Evolutionary conservation across 139 green algal genomes (phyloP).

Genomic region (Diplosphaera chodatii): DNA sequence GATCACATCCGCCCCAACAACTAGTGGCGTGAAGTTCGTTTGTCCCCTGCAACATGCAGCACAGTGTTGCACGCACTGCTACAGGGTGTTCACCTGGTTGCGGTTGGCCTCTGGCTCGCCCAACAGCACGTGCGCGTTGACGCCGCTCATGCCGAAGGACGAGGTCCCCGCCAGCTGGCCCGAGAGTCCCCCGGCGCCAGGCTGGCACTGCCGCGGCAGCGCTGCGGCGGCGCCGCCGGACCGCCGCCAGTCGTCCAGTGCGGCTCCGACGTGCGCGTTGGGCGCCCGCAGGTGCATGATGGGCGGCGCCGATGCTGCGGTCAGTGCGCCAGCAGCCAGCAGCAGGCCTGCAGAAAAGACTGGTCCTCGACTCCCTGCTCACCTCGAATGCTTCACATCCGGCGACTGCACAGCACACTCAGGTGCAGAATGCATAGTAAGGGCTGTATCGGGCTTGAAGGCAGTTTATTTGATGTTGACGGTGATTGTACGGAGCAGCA

Average conservation of each 20-base stretch:
- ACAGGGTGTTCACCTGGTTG: neutral
- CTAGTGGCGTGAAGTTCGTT: no score
- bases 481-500: no score
- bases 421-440: no score
- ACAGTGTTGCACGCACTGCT: no score
- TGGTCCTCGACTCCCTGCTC: no score
- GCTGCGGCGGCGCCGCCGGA: neutral
- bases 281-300: conserved; percentile 55
- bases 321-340: conserved; percentile 24
- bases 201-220: conserved; percentile 30
- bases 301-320: neutral
- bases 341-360: conserved; percentile 64
- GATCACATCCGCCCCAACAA: no score
- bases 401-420: no score
- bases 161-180: neutral
- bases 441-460: no score
- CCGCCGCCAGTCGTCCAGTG: conserved; percentile 15
- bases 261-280: conserved; percentile 53
- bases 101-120: neutral
- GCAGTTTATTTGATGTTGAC: no score
- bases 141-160: conserved; percentile 22
- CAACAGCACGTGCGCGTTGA: conserved; percentile 33
- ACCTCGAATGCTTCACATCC: no score
- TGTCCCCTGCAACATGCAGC: no score
- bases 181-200: neutral